Percentiles rank a stretch among this genome's conserved stretches.
Evolutionary conservation across 2,329 filamentous ascomycete species (phyloP).

Genomic region (Cladophialophora chaetospira): DNA sequence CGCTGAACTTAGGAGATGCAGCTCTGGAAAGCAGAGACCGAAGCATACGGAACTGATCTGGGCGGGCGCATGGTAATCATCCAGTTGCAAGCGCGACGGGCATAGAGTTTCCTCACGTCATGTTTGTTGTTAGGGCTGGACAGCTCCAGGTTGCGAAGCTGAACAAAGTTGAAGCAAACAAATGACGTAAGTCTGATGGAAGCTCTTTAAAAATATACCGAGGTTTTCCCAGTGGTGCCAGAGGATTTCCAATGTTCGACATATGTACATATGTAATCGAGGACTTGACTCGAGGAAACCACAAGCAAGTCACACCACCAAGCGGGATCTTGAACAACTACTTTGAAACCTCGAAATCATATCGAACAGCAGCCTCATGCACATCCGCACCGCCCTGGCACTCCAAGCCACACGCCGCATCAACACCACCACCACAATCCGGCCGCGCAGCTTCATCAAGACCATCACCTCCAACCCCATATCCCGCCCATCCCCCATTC

Average conservation of each 20-base stretch:
- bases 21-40: conserved; percentile 8
- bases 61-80: not conserved
- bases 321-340: no score
- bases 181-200: no score
- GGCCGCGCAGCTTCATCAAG: not conserved
- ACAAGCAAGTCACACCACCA: no score
- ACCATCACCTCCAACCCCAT: not conserved
- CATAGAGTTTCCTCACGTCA: not conserved
- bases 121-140: not conserved
- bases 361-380: conserved; percentile 12
- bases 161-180: not conserved
- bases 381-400: conserved; percentile 11
- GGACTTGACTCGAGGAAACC: no score
- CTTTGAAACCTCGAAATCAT: not conserved
- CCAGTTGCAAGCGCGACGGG: not conserved
- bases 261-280: no score
- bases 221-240: not conserved
- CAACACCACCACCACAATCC: not conserved
- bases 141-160: no score
- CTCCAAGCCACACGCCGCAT: conserved; percentile 11
- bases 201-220: no score
- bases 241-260: conserved; percentile 15
- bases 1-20: not conserved
- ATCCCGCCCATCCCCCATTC: not conserved
- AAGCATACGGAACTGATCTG: conserved; percentile 12